These are phyloP conservation scores for Fusarium concolor DNA, from an alignment of 2,329 filamentous ascomycete genomes.

Conservation along the genomic window DNA sequence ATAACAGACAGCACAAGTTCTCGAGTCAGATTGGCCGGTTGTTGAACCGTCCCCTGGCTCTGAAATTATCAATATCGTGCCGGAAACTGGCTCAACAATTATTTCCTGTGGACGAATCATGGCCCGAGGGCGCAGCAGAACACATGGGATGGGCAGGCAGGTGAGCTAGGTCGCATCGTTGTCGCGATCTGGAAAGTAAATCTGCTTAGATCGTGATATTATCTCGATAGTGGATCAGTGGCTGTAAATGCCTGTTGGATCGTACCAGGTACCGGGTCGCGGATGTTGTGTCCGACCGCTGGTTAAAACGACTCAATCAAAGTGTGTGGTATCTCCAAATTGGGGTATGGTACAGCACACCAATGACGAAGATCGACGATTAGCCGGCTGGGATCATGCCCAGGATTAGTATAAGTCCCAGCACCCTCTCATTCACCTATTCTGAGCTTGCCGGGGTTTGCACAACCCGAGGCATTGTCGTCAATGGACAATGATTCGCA, in stretches of 20 bases:
- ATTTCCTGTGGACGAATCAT: neutral
- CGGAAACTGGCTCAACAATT: neutral
- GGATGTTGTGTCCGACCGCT: conserved; percentile 16
- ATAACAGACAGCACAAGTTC: neutral
- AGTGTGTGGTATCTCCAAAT: conserved; percentile 18
- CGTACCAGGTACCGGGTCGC: conserved; percentile 35
- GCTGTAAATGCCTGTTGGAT: conserved; percentile 30
- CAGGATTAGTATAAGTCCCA: conserved; percentile 3
- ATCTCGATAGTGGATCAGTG: conserved; percentile 44
- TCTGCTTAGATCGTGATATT: conserved; percentile 37
- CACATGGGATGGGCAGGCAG: conserved; percentile 2
- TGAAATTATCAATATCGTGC: conserved; percentile 2
- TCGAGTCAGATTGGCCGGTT: neutral
- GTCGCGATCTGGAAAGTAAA: conserved; percentile 32
- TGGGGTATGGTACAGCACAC: conserved; percentile 7
- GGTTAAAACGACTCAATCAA: conserved; percentile 12
- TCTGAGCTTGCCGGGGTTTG: neutral
- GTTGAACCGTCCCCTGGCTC: neutral
- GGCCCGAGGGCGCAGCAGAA: neutral
- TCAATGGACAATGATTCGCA: conserved; percentile 1
- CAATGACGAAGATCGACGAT: conserved; percentile 22
- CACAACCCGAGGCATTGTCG: neutral
- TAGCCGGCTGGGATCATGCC: neutral
- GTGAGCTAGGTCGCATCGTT: conserved; percentile 17
- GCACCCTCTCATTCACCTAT: conserved; percentile 1